phyloP scores from a whole-genome alignment of 192 early-diverging fungal species.

The Phlyctochytrium arcticum region DNA sequence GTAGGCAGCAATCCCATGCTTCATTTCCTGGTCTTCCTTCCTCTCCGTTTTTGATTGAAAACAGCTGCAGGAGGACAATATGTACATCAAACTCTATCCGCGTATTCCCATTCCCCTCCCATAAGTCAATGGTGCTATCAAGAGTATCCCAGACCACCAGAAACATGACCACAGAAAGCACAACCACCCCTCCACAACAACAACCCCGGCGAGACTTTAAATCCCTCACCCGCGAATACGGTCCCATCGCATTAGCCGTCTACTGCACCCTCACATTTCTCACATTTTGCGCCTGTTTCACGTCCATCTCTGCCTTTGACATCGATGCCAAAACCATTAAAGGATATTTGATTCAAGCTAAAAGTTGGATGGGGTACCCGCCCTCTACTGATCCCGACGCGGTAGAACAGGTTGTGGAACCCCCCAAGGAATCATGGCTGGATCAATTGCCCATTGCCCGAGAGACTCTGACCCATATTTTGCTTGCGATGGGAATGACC shows the following conservation, averaged over 20 bases:
- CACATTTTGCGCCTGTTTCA: constrained; percentile 35
- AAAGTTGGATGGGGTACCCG: constrained; percentile 26
- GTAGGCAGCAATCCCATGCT: too few species aligned
- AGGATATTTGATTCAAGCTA: constrained; percentile 10
- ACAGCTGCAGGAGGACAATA: too few species aligned
- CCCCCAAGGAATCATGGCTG: constrained; percentile 17
- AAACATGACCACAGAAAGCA: too few species aligned
- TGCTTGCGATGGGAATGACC: constrained; percentile 51
- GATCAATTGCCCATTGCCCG: constrained; percentile 27
- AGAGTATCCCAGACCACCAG: too few species aligned
- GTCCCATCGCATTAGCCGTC: constrained; percentile 34
- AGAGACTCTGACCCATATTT: constrained; percentile 31
- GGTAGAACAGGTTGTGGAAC: background rate
- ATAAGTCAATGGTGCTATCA: too few species aligned
- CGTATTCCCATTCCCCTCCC: too few species aligned
- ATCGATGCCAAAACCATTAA: constrained; percentile 31
- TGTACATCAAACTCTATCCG: too few species aligned
- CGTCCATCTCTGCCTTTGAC: constrained; percentile 39
- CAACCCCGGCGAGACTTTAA: constrained; percentile 31
- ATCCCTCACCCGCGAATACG: constrained; percentile 44
- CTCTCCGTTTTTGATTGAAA: too few species aligned
- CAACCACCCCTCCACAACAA: too few species aligned
- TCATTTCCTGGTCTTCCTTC: too few species aligned
- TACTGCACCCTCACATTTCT: constrained; percentile 40
- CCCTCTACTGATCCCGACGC: background rate